Evolutionary conservation across 169 alveolate genomes (phyloP).

Genomic region (Plasmodium gaboni): DNA sequence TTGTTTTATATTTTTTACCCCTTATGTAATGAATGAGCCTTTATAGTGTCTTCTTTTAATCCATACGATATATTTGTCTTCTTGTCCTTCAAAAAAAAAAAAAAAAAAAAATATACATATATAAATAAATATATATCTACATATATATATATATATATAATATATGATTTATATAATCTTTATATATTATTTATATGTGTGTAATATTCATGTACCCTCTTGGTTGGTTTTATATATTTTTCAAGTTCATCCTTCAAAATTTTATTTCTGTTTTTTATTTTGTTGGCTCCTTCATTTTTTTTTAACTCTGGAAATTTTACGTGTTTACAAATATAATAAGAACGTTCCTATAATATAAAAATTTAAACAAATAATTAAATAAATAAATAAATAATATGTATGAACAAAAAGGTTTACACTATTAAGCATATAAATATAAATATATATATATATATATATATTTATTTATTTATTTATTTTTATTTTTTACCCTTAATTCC

Average conservation of each 20-base stretch:
- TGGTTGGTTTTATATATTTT: conserved; percentile 16
- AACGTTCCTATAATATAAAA: conserved; percentile 8
- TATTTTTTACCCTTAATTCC: conserved; percentile 32
- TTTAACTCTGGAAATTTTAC: conserved; percentile 44
- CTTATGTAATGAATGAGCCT: conserved; percentile 33
- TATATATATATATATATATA: neutral
- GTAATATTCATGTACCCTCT: neutral
- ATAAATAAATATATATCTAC: neutral
- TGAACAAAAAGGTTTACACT: neutral
- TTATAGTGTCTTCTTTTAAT: conserved; percentile 26
- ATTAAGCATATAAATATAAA: neutral
- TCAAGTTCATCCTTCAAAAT: conserved; percentile 27
- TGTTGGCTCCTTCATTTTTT: neutral
- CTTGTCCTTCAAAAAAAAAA: conserved; percentile 17
- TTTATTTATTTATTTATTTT: neutral
- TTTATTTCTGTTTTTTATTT: conserved; percentile 11
- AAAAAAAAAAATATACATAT: neutral
- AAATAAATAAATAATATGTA: neutral
- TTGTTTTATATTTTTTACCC: conserved; percentile 21
- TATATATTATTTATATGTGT: neutral
- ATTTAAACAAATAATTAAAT: neutral
- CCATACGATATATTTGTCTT: conserved; percentile 12
- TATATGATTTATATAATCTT: neutral
- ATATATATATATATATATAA: neutral
- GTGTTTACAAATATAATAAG: conserved; percentile 54